Conservation (phyloP, 345 rosid species). For the Syzygium oleosum region DNA sequence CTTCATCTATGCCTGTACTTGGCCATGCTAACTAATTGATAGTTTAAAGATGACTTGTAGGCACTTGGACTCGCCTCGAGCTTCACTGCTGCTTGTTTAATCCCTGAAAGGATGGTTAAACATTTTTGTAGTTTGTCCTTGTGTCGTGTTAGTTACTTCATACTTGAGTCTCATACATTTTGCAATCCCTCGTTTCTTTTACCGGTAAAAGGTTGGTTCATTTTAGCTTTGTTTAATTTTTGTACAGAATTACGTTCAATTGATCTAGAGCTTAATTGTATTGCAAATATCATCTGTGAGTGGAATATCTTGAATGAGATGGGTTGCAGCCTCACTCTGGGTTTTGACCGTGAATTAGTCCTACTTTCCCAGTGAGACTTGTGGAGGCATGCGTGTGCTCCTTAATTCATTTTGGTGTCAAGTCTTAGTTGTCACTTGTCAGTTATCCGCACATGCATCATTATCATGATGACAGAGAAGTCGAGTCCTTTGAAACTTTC, state of each 20-base stretch:
- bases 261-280: background rate
- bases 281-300: background rate
- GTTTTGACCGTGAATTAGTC: background rate
- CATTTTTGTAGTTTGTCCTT: background rate
- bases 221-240: background rate
- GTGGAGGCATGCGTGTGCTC: background rate
- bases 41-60: background rate
- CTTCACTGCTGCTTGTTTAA: background rate
- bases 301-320: background rate
- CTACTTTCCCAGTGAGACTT: background rate
- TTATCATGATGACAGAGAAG: background rate
- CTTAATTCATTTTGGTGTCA: background rate
- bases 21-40: background rate
- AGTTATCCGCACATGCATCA: background rate
- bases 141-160: background rate
- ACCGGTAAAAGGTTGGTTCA: background rate
- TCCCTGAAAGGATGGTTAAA: background rate
- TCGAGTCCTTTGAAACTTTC: background rate
- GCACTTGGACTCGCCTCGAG: background rate
- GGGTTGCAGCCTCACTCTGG: background rate
- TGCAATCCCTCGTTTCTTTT: background rate
- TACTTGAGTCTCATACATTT: background rate
- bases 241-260: background rate
- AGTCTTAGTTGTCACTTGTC: background rate
- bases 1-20: background rate